A percentile compares a stretch with the other conserved stretches of the same genome.
These are phyloP conservation scores for Jatropha curcas DNA, from an alignment of 345 rosid genomes.

Conservation along the genomic window DNA sequence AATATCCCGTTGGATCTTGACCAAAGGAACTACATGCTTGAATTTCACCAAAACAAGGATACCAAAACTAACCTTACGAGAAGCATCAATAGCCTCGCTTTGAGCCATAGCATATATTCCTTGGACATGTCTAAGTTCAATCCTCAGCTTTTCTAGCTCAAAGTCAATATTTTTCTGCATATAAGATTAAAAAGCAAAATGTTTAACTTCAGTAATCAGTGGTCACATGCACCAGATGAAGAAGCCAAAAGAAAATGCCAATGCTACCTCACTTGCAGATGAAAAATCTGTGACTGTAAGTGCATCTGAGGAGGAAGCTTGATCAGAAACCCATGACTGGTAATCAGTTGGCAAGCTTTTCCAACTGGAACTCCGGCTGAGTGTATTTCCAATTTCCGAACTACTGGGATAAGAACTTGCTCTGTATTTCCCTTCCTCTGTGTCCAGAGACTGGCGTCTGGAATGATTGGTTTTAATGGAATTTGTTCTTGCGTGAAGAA, in stretches of 20 bases:
- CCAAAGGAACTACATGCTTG: neutral
- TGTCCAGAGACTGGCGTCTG: conserved; percentile 44
- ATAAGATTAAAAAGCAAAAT: conserved; percentile 9
- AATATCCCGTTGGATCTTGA: too few relatives aligned
- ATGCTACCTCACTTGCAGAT: conserved; percentile 51
- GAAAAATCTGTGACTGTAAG: conserved; percentile 44
- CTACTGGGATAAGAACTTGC: conserved; percentile 35
- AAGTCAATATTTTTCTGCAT: conserved; percentile 53
- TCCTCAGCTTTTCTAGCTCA: conserved; percentile 87
- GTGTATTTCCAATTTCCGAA: conserved; percentile 36
- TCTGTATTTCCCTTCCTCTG: conserved; percentile 38
- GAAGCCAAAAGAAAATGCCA: conserved; percentile 16
- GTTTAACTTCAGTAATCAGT: neutral
- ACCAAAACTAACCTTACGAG: conserved; percentile 59
- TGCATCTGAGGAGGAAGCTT: conserved; percentile 52
- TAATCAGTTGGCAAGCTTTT: conserved; percentile 45
- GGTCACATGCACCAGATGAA: neutral
- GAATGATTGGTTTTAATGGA: conserved; percentile 43
- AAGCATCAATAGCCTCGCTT: conserved; percentile 73
- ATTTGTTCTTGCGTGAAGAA: conserved; percentile 39
- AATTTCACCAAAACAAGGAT: neutral
- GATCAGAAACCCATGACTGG: conserved; percentile 50
- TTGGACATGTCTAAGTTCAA: conserved; percentile 73
- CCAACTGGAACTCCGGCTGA: conserved; percentile 42
- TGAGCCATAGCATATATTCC: conserved; percentile 81